Evolutionary conservation across 2,329 filamentous ascomycete genomes (phyloP).

Genomic region (Ascochyta lentis): DNA sequence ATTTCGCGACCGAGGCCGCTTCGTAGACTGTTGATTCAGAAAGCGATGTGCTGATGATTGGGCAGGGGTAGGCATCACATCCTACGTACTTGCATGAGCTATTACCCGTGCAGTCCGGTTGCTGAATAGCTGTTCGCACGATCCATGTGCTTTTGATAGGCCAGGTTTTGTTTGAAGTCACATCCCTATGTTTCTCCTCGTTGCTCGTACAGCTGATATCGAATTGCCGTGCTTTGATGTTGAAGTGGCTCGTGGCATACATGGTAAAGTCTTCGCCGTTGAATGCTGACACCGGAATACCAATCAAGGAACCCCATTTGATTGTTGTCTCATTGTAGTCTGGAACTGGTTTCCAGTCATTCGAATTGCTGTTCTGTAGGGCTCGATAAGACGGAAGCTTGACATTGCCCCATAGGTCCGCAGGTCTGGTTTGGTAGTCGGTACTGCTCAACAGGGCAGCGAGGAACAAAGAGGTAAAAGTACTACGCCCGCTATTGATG

Average conservation of each 20-base stretch:
- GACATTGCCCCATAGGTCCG: conserved; percentile 40
- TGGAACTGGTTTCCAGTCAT: conserved; percentile 28
- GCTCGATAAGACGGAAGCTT: conserved; percentile 35
- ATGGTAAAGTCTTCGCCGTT: conserved; percentile 1
- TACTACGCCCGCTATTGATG: conserved; percentile 24
- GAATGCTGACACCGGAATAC: conserved; percentile 27
- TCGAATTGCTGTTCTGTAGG: conserved; percentile 25
- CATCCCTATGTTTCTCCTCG: neutral
- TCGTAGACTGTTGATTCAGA: neutral
- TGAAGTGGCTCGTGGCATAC: conserved; percentile 22
- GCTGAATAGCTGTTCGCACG: neutral
- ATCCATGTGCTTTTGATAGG: conserved; percentile 19
- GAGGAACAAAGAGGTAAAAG: conserved; percentile 31
- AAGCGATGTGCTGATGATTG: conserved; percentile 27
- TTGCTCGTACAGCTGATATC: conserved; percentile 35
- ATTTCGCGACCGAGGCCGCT: conserved; percentile 24
- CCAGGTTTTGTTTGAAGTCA: neutral
- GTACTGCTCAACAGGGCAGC: conserved; percentile 34
- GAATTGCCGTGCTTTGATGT: conserved; percentile 35
- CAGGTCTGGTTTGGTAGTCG: conserved; percentile 27
- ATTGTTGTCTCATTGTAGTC: conserved; percentile 20
- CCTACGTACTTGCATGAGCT: neutral
- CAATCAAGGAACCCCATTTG: conserved; percentile 36
- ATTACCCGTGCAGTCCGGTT: neutral
- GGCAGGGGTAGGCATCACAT: conserved; percentile 30